Conservation (phyloP, 192 early-diverging fungal genomes). For the Podila epicladia region DNA sequence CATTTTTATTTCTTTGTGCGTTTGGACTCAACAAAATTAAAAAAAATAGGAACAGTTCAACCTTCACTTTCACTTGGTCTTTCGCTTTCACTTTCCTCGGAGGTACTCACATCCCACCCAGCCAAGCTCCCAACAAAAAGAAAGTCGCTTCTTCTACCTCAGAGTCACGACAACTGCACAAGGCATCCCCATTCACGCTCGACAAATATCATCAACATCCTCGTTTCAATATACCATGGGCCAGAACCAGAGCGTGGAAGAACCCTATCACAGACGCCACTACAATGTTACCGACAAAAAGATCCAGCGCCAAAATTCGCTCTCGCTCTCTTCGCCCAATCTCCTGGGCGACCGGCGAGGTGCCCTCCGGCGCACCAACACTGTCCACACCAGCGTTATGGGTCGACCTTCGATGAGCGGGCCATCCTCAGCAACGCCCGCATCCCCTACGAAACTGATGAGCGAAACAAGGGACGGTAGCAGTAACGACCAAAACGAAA, state of each 20-base stretch:
- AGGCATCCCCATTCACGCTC: background rate
- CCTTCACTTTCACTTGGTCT: too few relatives aligned
- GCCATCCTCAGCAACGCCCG: background rate
- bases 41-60: too few relatives aligned
- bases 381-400: constrained; percentile 9
- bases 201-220: background rate
- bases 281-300: constrained; percentile 34
- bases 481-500: background rate
- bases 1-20: background rate
- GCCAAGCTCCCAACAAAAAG: too few relatives aligned
- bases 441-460: background rate
- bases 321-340: constrained; percentile 27
- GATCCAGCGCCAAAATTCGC: constrained; percentile 44
- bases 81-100: too few relatives aligned
- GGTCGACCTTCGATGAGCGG: background rate
- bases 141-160: too few relatives aligned
- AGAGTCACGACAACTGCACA: too few relatives aligned
- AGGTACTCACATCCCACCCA: too few relatives aligned
- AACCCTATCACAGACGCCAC: constrained; percentile 39
- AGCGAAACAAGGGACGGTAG: background rate
- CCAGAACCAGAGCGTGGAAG: constrained; percentile 31
- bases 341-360: constrained; percentile 4
- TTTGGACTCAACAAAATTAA: too few relatives aligned
- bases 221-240: constrained; percentile 11
- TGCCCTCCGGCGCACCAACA: background rate